Evolutionary conservation across 345 rosid genomes (phyloP), one percentile per base, ranked within the genome.

Genomic region (Gynandropsis gynandra): DNA sequence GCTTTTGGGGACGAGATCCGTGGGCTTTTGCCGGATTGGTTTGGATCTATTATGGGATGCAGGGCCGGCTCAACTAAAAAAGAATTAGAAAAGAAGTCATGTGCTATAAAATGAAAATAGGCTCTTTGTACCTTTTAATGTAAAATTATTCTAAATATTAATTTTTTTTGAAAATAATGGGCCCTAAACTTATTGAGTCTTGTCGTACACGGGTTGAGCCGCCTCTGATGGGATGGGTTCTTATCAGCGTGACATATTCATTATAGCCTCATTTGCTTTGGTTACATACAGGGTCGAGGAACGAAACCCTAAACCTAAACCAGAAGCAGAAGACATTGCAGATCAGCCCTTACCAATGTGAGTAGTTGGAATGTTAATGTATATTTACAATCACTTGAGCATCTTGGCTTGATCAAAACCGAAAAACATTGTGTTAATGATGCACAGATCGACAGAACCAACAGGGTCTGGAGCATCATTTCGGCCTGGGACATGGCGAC

Each of bases 401-500:
- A 37, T 45, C 15, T 57, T 4, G 36, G 40, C 5, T 24, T 42
- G 38, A 13, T 52, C 0, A 45, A 52, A 45, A 39, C 13, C 9
- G 43, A 45, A 32, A 31, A 37, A 20, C n/a, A 58, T 58, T 32
- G 0, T 8, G 17, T 9, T 55, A 41, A 42, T 49, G 50, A 42
- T 65, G 39, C 16, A 33, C 75, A 92, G 96, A 68, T 66, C 75
- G 46, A 58, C 83, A 0, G 95, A 92, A 61, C 95, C 96, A 41
- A 66, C 82, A 37, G 98, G 96, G 64, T 77, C 95, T 11, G 95
- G 98, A 49, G 63, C 81, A 69, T 72, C 87, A 42, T 92, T 58
- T 71, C 77, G 59, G 71, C 95, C 96, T 1, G 98, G 96, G 70
- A 80, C 93, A 51, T 92, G 98, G 98, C 98, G 85, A 55, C 88